These are phyloP conservation scores for Russula sp. DNA, from an alignment of 768 basidiomycete species.

Conservation along the genomic window DNA sequence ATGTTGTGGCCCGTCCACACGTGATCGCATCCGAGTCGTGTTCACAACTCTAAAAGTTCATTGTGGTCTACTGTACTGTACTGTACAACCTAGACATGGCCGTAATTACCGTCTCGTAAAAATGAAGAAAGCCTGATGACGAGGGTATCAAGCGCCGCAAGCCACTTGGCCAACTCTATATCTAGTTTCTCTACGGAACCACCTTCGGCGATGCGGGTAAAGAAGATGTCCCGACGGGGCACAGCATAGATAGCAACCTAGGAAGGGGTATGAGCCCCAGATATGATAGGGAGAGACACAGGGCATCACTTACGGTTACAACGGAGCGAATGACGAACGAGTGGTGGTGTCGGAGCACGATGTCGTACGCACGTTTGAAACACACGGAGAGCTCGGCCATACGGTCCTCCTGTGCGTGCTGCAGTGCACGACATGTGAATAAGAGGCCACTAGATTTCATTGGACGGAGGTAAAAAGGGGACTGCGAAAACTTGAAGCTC, in stretches of 20 bases:
- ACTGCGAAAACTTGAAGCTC: background rate
- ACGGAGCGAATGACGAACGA: conserved; percentile 60
- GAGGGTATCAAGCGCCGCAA: conserved; percentile 48
- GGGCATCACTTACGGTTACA: conserved; percentile 50
- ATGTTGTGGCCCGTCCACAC: conserved; percentile 4
- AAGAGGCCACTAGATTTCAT: conserved; percentile 47
- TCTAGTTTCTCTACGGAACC: conserved; percentile 50
- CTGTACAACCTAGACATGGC: conserved; percentile 38
- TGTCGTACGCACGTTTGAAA: conserved; percentile 67
- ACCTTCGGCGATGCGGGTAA: conserved; percentile 53
- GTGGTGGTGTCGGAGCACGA: conserved; percentile 60
- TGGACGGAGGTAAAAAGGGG: conserved; percentile 3
- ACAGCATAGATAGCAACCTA: conserved; percentile 45
- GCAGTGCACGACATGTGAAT: conserved; percentile 62
- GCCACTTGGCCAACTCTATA: conserved; percentile 52
- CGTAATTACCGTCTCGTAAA: conserved; percentile 51
- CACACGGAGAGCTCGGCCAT: conserved; percentile 54
- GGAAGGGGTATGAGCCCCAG: conserved; percentile 11
- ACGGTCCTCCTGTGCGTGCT: conserved; percentile 54
- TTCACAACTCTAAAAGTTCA: background rate
- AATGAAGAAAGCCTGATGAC: conserved; percentile 47
- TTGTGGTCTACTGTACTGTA: too few relatives aligned
- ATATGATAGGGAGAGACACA: background rate
- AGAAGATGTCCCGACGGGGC: conserved; percentile 58
- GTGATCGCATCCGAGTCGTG: conserved; percentile 12